These are phyloP conservation scores for Nemania serpens DNA, from an alignment of 2,329 filamentous ascomycete species.

Conservation along the genomic window DNA sequence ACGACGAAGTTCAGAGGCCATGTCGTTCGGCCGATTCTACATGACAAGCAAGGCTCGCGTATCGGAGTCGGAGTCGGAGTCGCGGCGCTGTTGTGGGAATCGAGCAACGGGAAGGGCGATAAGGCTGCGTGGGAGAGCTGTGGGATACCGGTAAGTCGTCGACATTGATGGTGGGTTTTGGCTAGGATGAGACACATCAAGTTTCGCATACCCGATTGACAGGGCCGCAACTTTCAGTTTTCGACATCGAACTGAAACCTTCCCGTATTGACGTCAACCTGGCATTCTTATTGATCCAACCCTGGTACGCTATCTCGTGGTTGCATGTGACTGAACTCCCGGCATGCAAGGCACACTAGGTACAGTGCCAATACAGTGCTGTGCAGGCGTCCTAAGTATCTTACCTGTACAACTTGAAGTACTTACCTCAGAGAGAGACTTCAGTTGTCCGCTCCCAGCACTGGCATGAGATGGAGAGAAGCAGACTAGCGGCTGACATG, in stretches of 20 bases:
- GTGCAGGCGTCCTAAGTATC: no score
- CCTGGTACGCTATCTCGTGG: background rate
- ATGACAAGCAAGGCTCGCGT: slow-evolving; percentile 29
- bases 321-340: background rate
- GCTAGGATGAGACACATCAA: background rate
- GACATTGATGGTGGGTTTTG: background rate
- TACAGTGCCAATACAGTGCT: background rate
- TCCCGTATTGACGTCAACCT: slow-evolving; percentile 19
- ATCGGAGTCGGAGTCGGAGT: background rate
- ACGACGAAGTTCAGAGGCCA: slow-evolving; percentile 41
- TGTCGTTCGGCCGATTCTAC: slow-evolving; percentile 31
- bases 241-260: slow-evolving; percentile 8
- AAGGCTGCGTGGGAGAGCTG: background rate
- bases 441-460: no score
- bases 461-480: background rate
- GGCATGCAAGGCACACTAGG: background rate
- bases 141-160: background rate
- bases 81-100: background rate
- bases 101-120: background rate
- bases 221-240: background rate
- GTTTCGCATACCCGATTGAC: slow-evolving; percentile 6
- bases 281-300: background rate
- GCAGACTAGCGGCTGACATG: no score
- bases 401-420: no score
- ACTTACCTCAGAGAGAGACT: no score